These are phyloP conservation scores for Reutealis trisperma DNA, from an alignment of 345 rosid genomes.

Conservation along the genomic window DNA sequence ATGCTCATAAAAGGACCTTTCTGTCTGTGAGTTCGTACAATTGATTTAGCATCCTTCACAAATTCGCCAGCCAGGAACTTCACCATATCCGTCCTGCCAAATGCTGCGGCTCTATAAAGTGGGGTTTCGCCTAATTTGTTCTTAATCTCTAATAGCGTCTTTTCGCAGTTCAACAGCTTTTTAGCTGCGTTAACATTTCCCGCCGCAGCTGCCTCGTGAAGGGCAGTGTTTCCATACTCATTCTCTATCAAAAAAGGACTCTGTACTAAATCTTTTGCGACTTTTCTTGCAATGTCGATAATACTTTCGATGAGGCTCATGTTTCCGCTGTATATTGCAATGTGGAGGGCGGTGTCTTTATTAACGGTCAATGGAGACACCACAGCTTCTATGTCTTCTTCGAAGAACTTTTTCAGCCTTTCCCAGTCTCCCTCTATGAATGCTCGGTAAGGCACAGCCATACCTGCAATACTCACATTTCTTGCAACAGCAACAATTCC, in stretches of 20 bases:
- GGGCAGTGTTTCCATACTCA: slow-evolving; percentile 18
- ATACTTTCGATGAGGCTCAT: neutral
- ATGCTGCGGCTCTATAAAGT: slow-evolving; percentile 21
- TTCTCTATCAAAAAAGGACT: slow-evolving; percentile 3
- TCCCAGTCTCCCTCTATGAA: neutral
- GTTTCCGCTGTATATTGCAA: slow-evolving; percentile 17
- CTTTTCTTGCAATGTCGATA: neutral
- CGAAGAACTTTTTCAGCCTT: neutral
- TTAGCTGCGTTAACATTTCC: slow-evolving; percentile 11
- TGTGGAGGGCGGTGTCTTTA: slow-evolving; percentile 15
- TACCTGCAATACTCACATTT: slow-evolving; percentile 3
- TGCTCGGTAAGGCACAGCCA: neutral
- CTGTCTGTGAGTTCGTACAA: neutral
- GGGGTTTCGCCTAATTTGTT: slow-evolving; percentile 33
- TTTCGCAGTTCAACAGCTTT: neutral
- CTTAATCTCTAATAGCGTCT: neutral
- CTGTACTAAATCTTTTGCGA: neutral
- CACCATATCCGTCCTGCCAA: slow-evolving; percentile 12
- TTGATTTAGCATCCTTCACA: neutral
- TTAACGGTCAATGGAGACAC: slow-evolving; percentile 3
- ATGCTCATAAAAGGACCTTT: neutral
- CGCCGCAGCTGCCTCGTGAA: slow-evolving; percentile 31
- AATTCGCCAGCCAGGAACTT: neutral
- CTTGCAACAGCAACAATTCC: neutral
- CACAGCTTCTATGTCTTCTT: neutral